Evolutionary conservation across 306 rosid genomes (phyloP).

Genomic region (Quercus agrifolia): DNA sequence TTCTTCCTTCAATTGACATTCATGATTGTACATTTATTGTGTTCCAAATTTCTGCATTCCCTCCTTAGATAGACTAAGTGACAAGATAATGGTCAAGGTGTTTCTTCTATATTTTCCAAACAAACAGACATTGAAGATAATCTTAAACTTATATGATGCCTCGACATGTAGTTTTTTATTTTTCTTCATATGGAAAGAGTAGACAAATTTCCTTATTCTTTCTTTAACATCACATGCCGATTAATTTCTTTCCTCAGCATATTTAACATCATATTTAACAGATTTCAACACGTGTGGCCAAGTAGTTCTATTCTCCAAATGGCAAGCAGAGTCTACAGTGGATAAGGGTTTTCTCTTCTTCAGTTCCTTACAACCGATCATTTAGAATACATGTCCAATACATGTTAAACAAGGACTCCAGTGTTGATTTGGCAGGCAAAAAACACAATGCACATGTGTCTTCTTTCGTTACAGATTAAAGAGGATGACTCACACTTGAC

Average conservation of each 20-base stretch:
- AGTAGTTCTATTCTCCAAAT: neutral
- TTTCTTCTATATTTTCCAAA: neutral
- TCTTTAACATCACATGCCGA: neutral
- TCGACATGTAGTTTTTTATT: neutral
- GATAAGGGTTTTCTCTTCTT: neutral
- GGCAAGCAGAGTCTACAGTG: neutral
- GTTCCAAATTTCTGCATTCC: no score
- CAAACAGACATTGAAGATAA: neutral
- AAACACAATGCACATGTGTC: neutral
- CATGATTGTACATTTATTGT: neutral
- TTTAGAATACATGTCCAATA: neutral
- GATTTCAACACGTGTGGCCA: neutral
- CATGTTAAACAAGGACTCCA: neutral
- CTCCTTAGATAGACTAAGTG: neutral
- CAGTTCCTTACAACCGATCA: neutral
- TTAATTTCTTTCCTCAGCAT: neutral
- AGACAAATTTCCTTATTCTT: neutral
- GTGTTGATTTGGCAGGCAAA: neutral
- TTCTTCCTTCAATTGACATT: neutral
- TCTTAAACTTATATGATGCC: neutral
- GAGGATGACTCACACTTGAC: neutral
- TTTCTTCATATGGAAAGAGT: neutral
- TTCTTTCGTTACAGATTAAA: neutral
- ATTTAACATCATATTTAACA: neutral
- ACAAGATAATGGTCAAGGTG: neutral